Base-by-base conservation (phyloP, 2,329 filamentous ascomycete species). In the Ascochyta lentis region DNA sequence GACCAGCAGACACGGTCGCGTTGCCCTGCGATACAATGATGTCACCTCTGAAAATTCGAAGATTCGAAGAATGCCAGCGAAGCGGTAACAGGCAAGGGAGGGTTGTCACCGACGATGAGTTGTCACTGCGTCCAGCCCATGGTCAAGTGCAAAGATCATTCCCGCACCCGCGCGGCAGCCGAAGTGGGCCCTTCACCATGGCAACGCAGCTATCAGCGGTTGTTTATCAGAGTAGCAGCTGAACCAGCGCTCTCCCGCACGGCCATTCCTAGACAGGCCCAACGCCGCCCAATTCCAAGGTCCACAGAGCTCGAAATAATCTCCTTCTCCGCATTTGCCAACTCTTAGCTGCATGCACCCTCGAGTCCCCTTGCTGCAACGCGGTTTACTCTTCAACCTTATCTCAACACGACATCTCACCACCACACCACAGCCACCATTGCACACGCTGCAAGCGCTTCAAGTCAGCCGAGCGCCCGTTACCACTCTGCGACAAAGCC, bases 241-340 rank as follows among this genome's bases (percentile, higher is more conserved):
- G 42, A 56, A 34, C 29, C 35, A 57, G 48, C 49, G 54, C 54
- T 52, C 54, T 57, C 54, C 54, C 54, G 54, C 54, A 56, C 54
- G 49, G 54, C 49, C 54, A 52, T 57, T 57, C 54, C 54, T 41
- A 57, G 54, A 49, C 43, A 43, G 54, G 54, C 47, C 47, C 53
- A 56, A 56, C 52, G 54, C 43, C 52, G 54, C 43, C 43, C 51
- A 52, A 60, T 56, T 49, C 40, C 49, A 40, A 42, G 61, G 56
- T 49, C 58, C 64, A 63, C 60, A 59, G 39, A 57, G 43, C 48
- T 49, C 50, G 57, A 58, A 58, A 58, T 61, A 58, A 46, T 49
- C 35, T 37, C 47, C 42, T 61, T 66, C 67, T 68, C 67, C 66
- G 64, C 67, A 68, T 57, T 65, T 57, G 59, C 49, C 55, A 57